Conservation (phyloP, 78 protist species). For the Dictyostelium intermedium region DNA sequence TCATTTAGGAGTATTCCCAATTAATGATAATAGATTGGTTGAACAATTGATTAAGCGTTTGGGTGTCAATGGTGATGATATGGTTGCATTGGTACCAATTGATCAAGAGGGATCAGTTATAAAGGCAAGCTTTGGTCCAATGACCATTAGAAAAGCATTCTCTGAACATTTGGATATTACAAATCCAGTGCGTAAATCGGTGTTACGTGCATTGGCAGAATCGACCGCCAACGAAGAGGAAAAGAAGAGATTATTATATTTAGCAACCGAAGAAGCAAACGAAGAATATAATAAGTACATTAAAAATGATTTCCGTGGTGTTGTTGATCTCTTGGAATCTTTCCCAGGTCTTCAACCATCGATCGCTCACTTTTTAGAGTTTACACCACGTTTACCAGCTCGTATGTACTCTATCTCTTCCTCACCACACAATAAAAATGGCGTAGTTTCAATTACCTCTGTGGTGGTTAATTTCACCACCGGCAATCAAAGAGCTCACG, state of each 20-base stretch:
- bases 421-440: constrained; percentile 50
- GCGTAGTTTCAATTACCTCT: constrained; percentile 81
- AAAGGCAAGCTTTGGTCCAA: constrained; percentile 67
- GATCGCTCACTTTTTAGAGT: constrained; percentile 86
- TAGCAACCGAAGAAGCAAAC: constrained; percentile 52
- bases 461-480: constrained; percentile 81
- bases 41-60: constrained; percentile 37
- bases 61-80: constrained; percentile 25
- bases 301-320: constrained; percentile 40
- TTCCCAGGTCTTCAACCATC: constrained; percentile 80
- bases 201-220: constrained; percentile 42
- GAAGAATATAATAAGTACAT: constrained; percentile 62
- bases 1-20: constrained; percentile 88
- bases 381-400: constrained; percentile 90
- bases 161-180: constrained; percentile 61
- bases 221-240: constrained; percentile 38
- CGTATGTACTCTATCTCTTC: constrained; percentile 96
- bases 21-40: constrained; percentile 80
- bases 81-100: constrained; percentile 50
- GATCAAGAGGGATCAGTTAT: constrained; percentile 62
- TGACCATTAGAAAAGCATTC: constrained; percentile 50
- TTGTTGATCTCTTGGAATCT: constrained; percentile 57
- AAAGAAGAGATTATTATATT: constrained; percentile 17
- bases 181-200: constrained; percentile 69
- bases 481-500: constrained; percentile 37